Evolutionary conservation across 352 stramenopile species (phyloP), one percentile per base, ranked within the genome.

Genomic region (Phytophthora melonis): DNA sequence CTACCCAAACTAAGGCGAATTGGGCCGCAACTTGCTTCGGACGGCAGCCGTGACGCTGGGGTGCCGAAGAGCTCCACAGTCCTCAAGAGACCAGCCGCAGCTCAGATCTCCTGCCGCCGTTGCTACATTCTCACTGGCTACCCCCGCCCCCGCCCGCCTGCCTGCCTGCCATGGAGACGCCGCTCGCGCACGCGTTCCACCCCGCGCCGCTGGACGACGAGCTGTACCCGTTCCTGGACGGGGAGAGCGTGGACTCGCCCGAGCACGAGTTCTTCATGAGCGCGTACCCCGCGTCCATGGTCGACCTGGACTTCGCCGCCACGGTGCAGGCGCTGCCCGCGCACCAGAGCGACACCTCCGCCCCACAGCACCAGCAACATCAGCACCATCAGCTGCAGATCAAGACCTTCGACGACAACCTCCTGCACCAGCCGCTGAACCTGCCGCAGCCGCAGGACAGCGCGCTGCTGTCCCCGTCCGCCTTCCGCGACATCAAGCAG

Each of bases 241-340:
- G 74, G 16, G 71, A 82, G 16, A 62, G 71, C 27, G 65, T 58
- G 8, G 63, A 58, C 30, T 88, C 80, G 27, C 69, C 82, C 18
- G 83, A 89, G 58, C 71, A 88, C 61, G 78, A 90, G 63, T 77
- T 92, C 68, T 76, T 76, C 72, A 72, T 90, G 75, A 78, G 85
- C 62, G 80, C 87, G 32, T 91, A 90, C 74, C 80, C 81, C 0
- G 62, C 81, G 55, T 82, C 83, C 60, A 77, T 92, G 55, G 77
- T 79, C 25, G 85, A 92, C 70, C 79, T 92, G 61, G 85, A 92
- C 80, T 90, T 92, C 43, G 75, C 78, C 36, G 71, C 86, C 3
- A 89, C 86, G 4, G 78, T 92, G 39, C 79, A 88, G 43, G 81
- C 79, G 39, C 75, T 86, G 30, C 79, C 81, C 23, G 69, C 75